Conservation (phyloP, 2,329 filamentous ascomycete species). For the Domatiomyces globalis region DNA sequence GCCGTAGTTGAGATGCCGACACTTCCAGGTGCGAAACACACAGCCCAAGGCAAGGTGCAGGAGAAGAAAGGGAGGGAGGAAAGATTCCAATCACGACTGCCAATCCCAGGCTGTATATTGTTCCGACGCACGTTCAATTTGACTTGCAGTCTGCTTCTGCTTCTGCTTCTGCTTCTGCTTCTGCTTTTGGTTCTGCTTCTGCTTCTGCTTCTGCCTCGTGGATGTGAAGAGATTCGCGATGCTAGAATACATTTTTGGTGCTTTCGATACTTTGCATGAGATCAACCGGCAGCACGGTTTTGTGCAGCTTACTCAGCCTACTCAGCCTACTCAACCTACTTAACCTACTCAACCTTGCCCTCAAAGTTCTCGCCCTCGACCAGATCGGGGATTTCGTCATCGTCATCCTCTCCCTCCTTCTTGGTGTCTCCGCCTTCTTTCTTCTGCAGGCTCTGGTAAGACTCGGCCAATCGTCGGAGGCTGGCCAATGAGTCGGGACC, state of each 20-base stretch:
- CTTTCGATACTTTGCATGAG: background rate
- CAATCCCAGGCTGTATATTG: background rate
- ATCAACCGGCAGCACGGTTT: background rate
- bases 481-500: slow-evolving; percentile 95
- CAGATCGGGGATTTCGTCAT: slow-evolving; percentile 82
- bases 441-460: slow-evolving; percentile 99
- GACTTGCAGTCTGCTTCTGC: background rate
- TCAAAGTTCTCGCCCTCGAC: slow-evolving; percentile 98
- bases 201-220: too few relatives aligned
- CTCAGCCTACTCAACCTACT: background rate
- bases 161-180: background rate
- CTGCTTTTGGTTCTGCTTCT: background rate
- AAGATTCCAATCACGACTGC: background rate
- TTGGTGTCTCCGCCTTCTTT: slow-evolving; percentile 64
- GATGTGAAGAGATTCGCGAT: background rate
- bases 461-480: slow-evolving; percentile 95
- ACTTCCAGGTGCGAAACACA: too few relatives aligned
- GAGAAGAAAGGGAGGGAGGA: background rate
- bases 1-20: background rate
- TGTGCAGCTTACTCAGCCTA: background rate
- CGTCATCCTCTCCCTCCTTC: slow-evolving; percentile 58
- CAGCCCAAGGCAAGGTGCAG: too few relatives aligned
- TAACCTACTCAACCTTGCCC: slow-evolving; percentile 77
- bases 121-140: too few relatives aligned
- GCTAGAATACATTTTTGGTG: background rate